A percentile compares a stretch with the other conserved stretches of the same genome.
These are phyloP conservation scores for Silene conica DNA, from an alignment of 148 eudicot genomes.

Conservation along the genomic window DNA sequence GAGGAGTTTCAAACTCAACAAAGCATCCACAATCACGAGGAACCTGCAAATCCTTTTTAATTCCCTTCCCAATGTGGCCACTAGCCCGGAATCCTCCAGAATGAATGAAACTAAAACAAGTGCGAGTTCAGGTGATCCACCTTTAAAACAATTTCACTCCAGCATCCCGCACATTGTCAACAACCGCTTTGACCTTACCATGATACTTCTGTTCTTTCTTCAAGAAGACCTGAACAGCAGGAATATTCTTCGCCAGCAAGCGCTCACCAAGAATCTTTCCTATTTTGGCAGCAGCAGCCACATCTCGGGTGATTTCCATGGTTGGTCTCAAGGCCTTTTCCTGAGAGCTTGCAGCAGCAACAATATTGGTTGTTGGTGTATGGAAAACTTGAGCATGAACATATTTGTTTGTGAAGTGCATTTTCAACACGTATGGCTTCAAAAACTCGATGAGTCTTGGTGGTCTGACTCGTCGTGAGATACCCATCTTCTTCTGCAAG, in stretches of 20 bases:
- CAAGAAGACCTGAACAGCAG: constrained; percentile 62
- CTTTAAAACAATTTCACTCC: constrained; percentile 67
- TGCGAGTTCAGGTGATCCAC: not conserved
- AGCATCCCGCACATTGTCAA: constrained; percentile 62
- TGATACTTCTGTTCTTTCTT: constrained; percentile 88
- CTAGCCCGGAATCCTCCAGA: too few species aligned
- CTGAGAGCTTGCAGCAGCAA: constrained; percentile 85
- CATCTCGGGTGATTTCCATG: constrained; percentile 69
- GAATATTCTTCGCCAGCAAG: constrained; percentile 50
- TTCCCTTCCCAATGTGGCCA: not conserved
- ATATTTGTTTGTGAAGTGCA: constrained; percentile 85
- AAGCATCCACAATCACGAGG: not conserved
- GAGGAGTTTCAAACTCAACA: constrained; percentile 9
- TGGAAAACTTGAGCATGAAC: constrained; percentile 90
- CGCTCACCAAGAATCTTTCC: constrained; percentile 91
- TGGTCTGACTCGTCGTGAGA: constrained; percentile 68
- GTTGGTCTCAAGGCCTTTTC: constrained; percentile 68
- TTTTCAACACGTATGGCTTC: constrained; percentile 76
- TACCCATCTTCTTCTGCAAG: constrained; percentile 55
- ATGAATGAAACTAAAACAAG: too few species aligned
- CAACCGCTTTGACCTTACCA: constrained; percentile 85
- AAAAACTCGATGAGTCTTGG: constrained; percentile 63
- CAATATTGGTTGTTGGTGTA: constrained; percentile 78
- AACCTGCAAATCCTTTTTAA: not conserved
- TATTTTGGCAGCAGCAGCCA: constrained; percentile 81